Percentiles rank a stretch among this genome's conserved stretches.
Conservation (phyloP, 1,284 basidiomycete species). For the Ceratobasidium sp. region DNA sequence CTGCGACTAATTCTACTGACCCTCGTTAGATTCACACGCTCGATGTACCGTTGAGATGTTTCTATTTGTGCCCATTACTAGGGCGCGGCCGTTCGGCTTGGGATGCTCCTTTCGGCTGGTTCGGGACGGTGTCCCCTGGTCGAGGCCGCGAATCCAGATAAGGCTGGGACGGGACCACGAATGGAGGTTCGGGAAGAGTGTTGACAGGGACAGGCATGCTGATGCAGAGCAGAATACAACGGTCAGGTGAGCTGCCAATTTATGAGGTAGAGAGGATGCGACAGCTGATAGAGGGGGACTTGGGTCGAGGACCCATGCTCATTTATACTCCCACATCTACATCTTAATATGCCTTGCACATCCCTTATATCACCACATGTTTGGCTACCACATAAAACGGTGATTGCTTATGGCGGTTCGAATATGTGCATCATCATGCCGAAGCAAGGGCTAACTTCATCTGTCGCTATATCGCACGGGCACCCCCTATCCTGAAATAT, state of each 20-base stretch:
- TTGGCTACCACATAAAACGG: constrained; percentile 38
- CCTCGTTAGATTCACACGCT: constrained; percentile 36
- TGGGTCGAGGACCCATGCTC: constrained; percentile 25
- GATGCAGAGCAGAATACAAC: not conserved
- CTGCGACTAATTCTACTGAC: constrained; percentile 35
- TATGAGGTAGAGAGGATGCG: not conserved
- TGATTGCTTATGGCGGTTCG: constrained; percentile 36
- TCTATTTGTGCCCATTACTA: constrained; percentile 33
- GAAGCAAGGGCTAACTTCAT: constrained; percentile 36
- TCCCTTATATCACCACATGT: constrained; percentile 41
- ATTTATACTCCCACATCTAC: constrained; percentile 41
- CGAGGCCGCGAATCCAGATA: constrained; percentile 37
- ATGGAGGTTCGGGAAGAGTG: constrained; percentile 36
- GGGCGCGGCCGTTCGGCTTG: constrained; percentile 10
- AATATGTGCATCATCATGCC: constrained; percentile 34
- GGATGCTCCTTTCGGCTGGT: constrained; percentile 29
- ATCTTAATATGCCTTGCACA: constrained; percentile 33
- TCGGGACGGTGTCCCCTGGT: constrained; percentile 25
- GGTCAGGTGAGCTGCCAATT: constrained; percentile 2
- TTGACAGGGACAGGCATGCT: constrained; percentile 32
- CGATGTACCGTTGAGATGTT: constrained; percentile 11
- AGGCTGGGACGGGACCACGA: constrained; percentile 39
- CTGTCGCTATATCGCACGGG: constrained; percentile 26
- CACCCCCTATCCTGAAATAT: constrained; percentile 38
- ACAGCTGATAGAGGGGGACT: constrained; percentile 18